Base-by-base conservation (phyloP, 306 rosid genomes). In the Dryas drummondii region DNA sequence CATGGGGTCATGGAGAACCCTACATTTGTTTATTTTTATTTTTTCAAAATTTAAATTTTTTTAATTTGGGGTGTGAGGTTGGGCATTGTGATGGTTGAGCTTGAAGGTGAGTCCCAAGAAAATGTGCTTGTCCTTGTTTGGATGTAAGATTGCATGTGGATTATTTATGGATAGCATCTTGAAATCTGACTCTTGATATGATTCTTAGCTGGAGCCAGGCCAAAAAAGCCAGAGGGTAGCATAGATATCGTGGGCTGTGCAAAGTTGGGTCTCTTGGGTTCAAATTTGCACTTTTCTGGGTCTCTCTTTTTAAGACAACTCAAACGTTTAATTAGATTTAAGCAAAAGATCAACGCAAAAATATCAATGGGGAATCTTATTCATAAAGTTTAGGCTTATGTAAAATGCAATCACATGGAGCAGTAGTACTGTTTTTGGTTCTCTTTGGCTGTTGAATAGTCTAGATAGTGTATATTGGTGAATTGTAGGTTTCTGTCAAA, bases 91-190 rank as follows among this genome's bases (percentile, higher is more conserved):
- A 71, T 54, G 52, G 12, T 56, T 42, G 4, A 42, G 47, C 66
- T 71, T 48, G 53, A 42, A 42, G 42, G 52, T 42, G 65, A 19
- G 65, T 71, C 53, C 65, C 75, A 71, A 19, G 53, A 42, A 71
- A 19, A 56, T 55, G 26, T 7, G 60, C 41, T 11, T 11, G 45
- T 17, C 71, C 44, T 48, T 6, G 56, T 49, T 37, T 10, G 40
- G 9, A 47, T 47, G 71, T 67, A 67, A 67, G 71, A 67, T 71
- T 42, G 26, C 50, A 5, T 17, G 42, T 71, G 71, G 55, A 66
- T 47, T 66, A 7, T 10, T 66, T 22, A 48, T 40, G 5, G 56
- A 48, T 12, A 7, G 44, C 71, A 67, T 48, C 56, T 47, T 47
- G 13, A 47, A 48, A 22, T 48, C 44, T 48, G 71, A 48, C 71